Evolutionary conservation across 2,329 filamentous ascomycete species (phyloP).

Genomic region (Colletotrichum chrysophilum): DNA sequence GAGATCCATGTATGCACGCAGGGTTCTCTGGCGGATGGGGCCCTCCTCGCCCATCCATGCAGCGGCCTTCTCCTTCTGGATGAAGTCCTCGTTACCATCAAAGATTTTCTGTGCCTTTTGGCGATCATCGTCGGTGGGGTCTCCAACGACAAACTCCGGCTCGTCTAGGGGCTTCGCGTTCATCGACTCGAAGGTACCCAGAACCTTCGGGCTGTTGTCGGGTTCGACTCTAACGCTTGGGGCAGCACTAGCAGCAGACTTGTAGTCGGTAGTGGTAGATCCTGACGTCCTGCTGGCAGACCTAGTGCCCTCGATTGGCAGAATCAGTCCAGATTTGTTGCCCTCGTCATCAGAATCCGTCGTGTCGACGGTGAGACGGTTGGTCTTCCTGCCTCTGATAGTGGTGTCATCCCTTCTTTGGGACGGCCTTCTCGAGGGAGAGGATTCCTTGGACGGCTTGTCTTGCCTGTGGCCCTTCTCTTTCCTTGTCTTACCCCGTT

Average conservation of each 20-base stretch:
- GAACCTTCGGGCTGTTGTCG: conserved; percentile 41
- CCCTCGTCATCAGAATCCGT: conserved; percentile 38
- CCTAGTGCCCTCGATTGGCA: conserved; percentile 46
- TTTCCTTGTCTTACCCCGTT: conserved; percentile 12
- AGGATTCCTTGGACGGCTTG: conserved; percentile 15
- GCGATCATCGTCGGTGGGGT: conserved; percentile 71
- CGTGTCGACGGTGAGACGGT: conserved; percentile 28
- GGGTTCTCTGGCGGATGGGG: conserved; percentile 59
- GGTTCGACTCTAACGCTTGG: conserved; percentile 51
- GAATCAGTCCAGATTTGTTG: conserved; percentile 40
- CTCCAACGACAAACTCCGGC: conserved; percentile 61
- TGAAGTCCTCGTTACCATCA: conserved; percentile 82
- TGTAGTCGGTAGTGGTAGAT: conserved; percentile 44
- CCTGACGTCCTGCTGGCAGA: conserved; percentile 37
- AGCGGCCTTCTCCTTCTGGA: conserved; percentile 80
- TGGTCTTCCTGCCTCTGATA: conserved; percentile 15
- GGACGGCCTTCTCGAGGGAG: neutral
- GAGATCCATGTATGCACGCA: conserved; percentile 86
- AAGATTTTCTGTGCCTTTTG: conserved; percentile 84
- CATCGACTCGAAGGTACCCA: conserved; percentile 35
- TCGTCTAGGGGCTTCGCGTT: conserved; percentile 57
- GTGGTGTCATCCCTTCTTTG: neutral
- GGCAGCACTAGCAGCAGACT: conserved; percentile 37
- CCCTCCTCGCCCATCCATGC: conserved; percentile 86
- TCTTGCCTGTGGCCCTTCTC: neutral